Conservation (phyloP, 1,284 basidiomycete genomes). For the Ceratobasidium sp. region DNA sequence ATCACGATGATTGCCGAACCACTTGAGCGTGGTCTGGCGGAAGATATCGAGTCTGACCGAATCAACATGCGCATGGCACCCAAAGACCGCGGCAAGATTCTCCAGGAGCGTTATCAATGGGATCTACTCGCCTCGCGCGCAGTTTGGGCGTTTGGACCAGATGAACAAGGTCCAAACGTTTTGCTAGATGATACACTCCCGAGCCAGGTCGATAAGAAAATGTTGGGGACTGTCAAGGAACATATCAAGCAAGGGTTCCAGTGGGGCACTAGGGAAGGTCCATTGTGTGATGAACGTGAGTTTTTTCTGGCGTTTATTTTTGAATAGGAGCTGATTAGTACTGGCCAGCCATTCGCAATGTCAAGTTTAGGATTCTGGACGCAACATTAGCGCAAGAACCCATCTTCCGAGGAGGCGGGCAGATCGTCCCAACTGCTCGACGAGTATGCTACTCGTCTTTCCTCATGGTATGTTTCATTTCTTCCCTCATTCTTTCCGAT, state of each 20-base stretch:
- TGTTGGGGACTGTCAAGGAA: slow-evolving; percentile 88
- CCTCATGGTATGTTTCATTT: slow-evolving; percentile 73
- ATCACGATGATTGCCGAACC: slow-evolving; percentile 98
- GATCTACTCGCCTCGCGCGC: slow-evolving; percentile 95
- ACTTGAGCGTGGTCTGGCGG: slow-evolving; percentile 89
- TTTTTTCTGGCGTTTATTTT: slow-evolving; percentile 45
- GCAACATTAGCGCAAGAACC: slow-evolving; percentile 91
- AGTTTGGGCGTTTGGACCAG: slow-evolving; percentile 99
- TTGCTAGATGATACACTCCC: slow-evolving; percentile 96
- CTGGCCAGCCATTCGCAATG: slow-evolving; percentile 88
- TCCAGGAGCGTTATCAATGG: slow-evolving; percentile 97
- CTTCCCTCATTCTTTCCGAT: background rate
- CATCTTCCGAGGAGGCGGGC: slow-evolving; percentile 96
- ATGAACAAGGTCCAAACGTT: slow-evolving; percentile 92
- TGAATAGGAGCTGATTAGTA: background rate
- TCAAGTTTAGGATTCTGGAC: slow-evolving; percentile 96
- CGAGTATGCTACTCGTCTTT: slow-evolving; percentile 99
- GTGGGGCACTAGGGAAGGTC: slow-evolving; percentile 97
- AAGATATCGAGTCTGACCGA: slow-evolving; percentile 90
- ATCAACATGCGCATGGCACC: slow-evolving; percentile 93
- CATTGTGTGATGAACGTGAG: slow-evolving; percentile 97
- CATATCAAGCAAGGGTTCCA: slow-evolving; percentile 99
- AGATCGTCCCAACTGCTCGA: slow-evolving; percentile 97
- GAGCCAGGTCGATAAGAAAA: slow-evolving; percentile 93
- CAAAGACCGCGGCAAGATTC: slow-evolving; percentile 92